A percentile compares a stretch with the other conserved stretches of the same genome.
Conservation (phyloP, 305 asterid species). For the Euphrasia arctica region DNA sequence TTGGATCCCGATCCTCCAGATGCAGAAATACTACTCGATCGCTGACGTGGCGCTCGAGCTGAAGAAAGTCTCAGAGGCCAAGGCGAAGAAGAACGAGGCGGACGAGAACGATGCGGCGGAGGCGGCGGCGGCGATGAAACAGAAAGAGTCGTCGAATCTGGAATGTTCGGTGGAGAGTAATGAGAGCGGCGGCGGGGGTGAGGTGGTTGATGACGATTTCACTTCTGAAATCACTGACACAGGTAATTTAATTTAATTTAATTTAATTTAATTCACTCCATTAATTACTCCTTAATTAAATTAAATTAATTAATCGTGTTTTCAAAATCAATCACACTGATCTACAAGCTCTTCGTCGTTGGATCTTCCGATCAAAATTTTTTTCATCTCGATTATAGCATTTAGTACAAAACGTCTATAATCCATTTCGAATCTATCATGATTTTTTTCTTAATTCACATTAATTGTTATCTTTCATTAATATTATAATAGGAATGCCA, state of each 20-base stretch:
- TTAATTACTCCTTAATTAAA: too few species aligned
- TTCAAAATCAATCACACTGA: neutral
- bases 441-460: too few species aligned
- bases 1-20: constrained; percentile 96
- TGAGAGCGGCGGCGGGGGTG: constrained; percentile 50
- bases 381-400: neutral
- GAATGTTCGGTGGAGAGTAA: constrained; percentile 35
- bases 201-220: constrained; percentile 50
- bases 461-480: too few species aligned
- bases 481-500: neutral
- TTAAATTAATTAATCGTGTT: neutral
- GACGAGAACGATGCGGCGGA: constrained; percentile 14
- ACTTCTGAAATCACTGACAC: constrained; percentile 70
- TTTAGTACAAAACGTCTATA: too few species aligned
- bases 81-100: constrained; percentile 44
- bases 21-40: constrained; percentile 90
- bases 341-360: neutral
- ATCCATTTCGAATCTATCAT: too few species aligned
- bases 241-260: constrained; percentile 46
- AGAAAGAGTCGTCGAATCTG: constrained; percentile 32
- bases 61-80: constrained; percentile 41
- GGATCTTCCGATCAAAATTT: neutral
- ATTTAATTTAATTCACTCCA: neutral
- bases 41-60: constrained; percentile 77
- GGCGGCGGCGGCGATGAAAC: constrained; percentile 8